Evolutionary conservation across 306 rosid genomes (phyloP).

Genomic region (Quercus agrifolia): DNA sequence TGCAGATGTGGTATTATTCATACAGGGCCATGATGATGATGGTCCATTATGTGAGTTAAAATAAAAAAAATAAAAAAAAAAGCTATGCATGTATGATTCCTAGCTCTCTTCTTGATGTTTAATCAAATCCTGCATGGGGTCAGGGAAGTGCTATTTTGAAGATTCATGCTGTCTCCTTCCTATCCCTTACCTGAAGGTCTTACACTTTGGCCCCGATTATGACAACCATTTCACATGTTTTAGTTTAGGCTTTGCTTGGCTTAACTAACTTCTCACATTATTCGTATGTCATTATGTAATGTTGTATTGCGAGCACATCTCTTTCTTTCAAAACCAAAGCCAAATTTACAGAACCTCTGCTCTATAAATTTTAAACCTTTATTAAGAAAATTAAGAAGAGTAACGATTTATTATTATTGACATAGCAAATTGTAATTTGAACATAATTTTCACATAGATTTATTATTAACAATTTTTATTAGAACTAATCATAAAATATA

Average conservation of each 20-base stretch:
- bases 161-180: slow-evolving; percentile 89
- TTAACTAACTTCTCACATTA: slow-evolving; percentile 5
- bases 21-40: slow-evolving; percentile 32
- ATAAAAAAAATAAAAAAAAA: background rate
- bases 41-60: slow-evolving; percentile 35
- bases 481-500: no score
- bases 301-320: no score
- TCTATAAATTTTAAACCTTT: no score
- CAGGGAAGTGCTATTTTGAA: slow-evolving; percentile 50
- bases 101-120: slow-evolving; percentile 11
- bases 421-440: no score
- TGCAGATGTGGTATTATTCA: slow-evolving; percentile 45
- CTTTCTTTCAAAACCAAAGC: no score
- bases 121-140: slow-evolving; percentile 55
- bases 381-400: no score
- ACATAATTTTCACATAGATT: no score
- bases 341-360: no score
- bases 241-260: slow-evolving; percentile 32
- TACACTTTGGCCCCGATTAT: slow-evolving; percentile 28
- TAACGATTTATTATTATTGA: no score
- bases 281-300: no score
- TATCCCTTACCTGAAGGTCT: slow-evolving; percentile 48
- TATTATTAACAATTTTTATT: no score
- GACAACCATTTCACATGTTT: slow-evolving; percentile 55
- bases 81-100: slow-evolving; percentile 14